phyloP scores from a whole-genome alignment of 129 eudicot genomes.

The Sambucus nigra region DNA sequence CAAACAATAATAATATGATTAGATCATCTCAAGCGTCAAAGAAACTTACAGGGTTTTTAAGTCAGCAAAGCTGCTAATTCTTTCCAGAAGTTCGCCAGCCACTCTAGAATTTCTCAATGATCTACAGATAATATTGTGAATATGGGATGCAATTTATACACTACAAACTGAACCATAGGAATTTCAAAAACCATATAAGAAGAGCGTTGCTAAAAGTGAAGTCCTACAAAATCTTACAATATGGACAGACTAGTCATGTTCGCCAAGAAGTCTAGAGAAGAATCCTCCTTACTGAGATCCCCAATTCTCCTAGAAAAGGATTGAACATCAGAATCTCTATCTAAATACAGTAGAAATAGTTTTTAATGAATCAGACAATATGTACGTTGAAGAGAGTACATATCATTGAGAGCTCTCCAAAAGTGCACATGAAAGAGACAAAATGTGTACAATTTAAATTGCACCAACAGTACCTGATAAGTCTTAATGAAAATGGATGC shows the following conservation, averaged over 20 bases:
- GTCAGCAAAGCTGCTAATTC: slow-evolving; percentile 39
- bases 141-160: not conserved
- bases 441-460: too few relatives aligned
- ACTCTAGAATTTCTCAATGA: slow-evolving; percentile 48
- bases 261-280: slow-evolving; percentile 51
- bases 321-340: too few relatives aligned
- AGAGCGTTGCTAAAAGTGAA: not conserved
- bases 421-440: too few relatives aligned
- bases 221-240: slow-evolving; percentile 34
- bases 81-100: slow-evolving; percentile 42
- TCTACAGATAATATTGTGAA: slow-evolving; percentile 16
- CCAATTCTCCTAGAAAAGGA: slow-evolving; percentile 45
- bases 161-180: not conserved
- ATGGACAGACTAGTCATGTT: slow-evolving; percentile 49
- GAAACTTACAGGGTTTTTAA: slow-evolving; percentile 43
- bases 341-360: too few relatives aligned
- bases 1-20: too few relatives aligned
- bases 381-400: too few relatives aligned
- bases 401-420: too few relatives aligned
- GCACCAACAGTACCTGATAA: too few relatives aligned
- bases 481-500: too few relatives aligned
- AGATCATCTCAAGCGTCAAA: too few relatives aligned
- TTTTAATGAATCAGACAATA: too few relatives aligned
- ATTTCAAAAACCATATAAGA: not conserved
- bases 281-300: slow-evolving; percentile 42